Conservation (phyloP, 2,329 filamentous ascomycete genomes). For the Aspergillus sp. region DNA sequence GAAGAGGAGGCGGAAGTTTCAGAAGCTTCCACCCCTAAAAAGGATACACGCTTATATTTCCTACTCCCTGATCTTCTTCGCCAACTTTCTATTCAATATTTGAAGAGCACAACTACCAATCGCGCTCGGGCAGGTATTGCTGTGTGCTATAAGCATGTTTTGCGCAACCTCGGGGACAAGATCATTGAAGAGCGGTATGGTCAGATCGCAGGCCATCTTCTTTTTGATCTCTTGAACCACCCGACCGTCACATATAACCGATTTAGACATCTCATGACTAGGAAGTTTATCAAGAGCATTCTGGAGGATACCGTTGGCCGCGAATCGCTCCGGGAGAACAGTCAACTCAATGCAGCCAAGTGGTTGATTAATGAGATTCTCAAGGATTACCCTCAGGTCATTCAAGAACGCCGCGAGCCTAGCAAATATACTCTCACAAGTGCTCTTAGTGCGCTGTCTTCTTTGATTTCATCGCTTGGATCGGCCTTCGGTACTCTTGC, state of each 20-base stretch:
- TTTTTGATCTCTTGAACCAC: slow-evolving; percentile 74
- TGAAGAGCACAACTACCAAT: slow-evolving; percentile 72
- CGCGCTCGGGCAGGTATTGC: slow-evolving; percentile 76
- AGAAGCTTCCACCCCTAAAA: slow-evolving; percentile 71
- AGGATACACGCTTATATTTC: slow-evolving; percentile 66
- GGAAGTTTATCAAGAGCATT: slow-evolving; percentile 78
- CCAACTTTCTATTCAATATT: slow-evolving; percentile 75
- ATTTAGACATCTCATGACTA: slow-evolving; percentile 78
- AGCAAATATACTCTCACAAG: slow-evolving; percentile 80
- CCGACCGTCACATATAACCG: slow-evolving; percentile 74
- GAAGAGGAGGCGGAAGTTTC: slow-evolving; percentile 69
- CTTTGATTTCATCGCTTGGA: slow-evolving; percentile 73
- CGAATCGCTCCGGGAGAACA: slow-evolving; percentile 81
- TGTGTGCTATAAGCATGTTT: slow-evolving; percentile 77
- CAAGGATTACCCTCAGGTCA: slow-evolving; percentile 87
- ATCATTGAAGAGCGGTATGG: slow-evolving; percentile 80
- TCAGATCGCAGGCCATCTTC: slow-evolving; percentile 74
- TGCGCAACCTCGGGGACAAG: slow-evolving; percentile 73
- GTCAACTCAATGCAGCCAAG: slow-evolving; percentile 77
- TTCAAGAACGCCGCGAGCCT: slow-evolving; percentile 83
- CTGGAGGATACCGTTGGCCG: slow-evolving; percentile 78
- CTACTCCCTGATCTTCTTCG: slow-evolving; percentile 73
- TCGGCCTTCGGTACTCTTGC: slow-evolving; percentile 76
- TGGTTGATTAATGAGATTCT: slow-evolving; percentile 80
- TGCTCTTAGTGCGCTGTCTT: slow-evolving; percentile 71